phyloP scores from a whole-genome alignment of 345 rosid species.

The Excoecaria cochinchinensis region DNA sequence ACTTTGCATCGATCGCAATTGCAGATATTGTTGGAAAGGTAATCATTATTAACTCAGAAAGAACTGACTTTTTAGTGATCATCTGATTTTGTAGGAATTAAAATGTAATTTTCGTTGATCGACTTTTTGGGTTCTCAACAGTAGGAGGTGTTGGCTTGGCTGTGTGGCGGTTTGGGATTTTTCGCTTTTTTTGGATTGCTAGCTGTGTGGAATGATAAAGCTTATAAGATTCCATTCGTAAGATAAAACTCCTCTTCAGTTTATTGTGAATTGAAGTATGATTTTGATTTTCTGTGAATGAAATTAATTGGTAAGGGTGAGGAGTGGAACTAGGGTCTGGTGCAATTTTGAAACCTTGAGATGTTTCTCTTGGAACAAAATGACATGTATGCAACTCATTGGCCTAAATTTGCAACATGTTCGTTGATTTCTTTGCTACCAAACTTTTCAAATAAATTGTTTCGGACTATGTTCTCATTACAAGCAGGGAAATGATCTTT shows the following conservation, averaged over 20 bases:
- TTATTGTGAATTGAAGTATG: not conserved
- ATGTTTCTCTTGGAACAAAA: not conserved
- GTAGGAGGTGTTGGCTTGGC: constrained; percentile 98
- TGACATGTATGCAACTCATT: not conserved
- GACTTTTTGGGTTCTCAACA: constrained; percentile 21
- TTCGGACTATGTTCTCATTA: not conserved
- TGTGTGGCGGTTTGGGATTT: constrained; percentile 87
- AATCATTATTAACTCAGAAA: not conserved
- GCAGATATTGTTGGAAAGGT: constrained; percentile 99
- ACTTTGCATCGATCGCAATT: constrained; percentile 93
- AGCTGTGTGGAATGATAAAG: constrained; percentile 90
- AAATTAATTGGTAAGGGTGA: not conserved
- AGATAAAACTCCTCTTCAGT: constrained; percentile 28
- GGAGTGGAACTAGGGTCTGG: not conserved
- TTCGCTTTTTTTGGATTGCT: constrained; percentile 66
- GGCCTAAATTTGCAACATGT: not conserved
- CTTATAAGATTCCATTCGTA: constrained; percentile 81
- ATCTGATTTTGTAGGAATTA: not conserved
- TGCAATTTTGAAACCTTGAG: not conserved
- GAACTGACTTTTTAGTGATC: not conserved
- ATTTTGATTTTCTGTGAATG: not conserved
- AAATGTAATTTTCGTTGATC: not conserved
- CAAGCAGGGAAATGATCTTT: not conserved
- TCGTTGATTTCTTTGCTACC: not conserved
- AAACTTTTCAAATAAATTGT: not conserved